Percentiles rank a stretch among this genome's conserved stretches.
These are phyloP conservation scores for Testicularia cyperi DNA, from an alignment of 1,284 basidiomycete species.

Conservation along the genomic window DNA sequence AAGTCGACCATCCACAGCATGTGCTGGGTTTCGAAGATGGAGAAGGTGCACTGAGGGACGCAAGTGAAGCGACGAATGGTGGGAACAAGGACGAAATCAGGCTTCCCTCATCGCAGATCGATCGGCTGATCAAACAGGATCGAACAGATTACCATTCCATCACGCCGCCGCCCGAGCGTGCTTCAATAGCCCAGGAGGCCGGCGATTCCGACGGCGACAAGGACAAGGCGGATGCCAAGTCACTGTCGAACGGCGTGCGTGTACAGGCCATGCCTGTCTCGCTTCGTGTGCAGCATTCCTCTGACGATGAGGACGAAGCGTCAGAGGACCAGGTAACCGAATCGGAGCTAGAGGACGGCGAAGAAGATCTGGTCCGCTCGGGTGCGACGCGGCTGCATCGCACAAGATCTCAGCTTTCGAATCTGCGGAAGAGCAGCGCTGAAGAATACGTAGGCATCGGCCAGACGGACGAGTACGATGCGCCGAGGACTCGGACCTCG, in stretches of 20 bases:
- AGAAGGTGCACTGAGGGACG: no score
- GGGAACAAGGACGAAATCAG: slow-evolving; percentile 1
- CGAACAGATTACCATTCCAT: slow-evolving; percentile 26
- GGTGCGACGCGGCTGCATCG: slow-evolving; percentile 36
- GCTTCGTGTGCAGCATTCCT: neutral
- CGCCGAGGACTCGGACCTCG: neutral
- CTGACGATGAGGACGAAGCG: slow-evolving; percentile 6
- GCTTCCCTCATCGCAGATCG: slow-evolving; percentile 2
- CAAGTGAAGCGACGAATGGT: neutral
- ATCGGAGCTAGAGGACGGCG: slow-evolving; percentile 41
- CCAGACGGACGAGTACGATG: neutral
- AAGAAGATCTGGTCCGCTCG: slow-evolving; percentile 34
- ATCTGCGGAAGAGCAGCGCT: slow-evolving; percentile 2
- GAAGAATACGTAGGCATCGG: slow-evolving; percentile 4
- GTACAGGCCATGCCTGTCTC: slow-evolving; percentile 17
- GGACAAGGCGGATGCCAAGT: slow-evolving; percentile 4
- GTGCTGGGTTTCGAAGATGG: slow-evolving; percentile 11
- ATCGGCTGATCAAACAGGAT: slow-evolving; percentile 23
- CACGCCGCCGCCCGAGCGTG: slow-evolving; percentile 18
- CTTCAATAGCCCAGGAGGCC: slow-evolving; percentile 1
- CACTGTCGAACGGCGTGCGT: slow-evolving; percentile 8
- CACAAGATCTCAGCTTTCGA: slow-evolving; percentile 33
- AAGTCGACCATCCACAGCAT: slow-evolving; percentile 1
- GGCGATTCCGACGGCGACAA: slow-evolving; percentile 3
- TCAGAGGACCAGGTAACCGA: slow-evolving; percentile 32